These are phyloP conservation scores for Alternaria hordeiaustralica DNA, from an alignment of 2,329 filamentous ascomycete species.

Conservation along the genomic window DNA sequence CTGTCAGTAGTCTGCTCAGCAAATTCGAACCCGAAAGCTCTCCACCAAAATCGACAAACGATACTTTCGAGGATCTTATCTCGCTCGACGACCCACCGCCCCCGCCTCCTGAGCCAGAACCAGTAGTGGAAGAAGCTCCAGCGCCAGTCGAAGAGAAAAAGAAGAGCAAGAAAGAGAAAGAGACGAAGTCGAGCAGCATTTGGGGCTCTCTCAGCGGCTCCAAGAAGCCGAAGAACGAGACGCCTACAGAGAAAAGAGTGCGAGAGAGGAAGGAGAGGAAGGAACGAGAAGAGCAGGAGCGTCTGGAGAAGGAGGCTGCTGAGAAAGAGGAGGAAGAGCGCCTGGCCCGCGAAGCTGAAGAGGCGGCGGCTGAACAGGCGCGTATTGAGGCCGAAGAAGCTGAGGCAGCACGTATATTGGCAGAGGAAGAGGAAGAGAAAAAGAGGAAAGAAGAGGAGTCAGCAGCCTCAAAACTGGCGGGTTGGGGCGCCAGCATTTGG, in stretches of 20 bases:
- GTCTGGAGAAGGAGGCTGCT: conserved; percentile 48
- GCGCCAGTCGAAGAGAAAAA: conserved; percentile 30
- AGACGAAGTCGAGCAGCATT: conserved; percentile 29
- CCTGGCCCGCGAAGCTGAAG: conserved; percentile 33
- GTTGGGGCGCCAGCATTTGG: conserved; percentile 35
- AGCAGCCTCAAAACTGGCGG: conserved; percentile 38
- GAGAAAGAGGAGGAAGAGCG: conserved; percentile 48
- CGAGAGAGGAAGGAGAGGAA: conserved; percentile 38
- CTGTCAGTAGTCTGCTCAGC: conserved; percentile 35
- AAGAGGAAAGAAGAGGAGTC: conserved; percentile 30
- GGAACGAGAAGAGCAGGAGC: conserved; percentile 34
- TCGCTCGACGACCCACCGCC: conserved; percentile 38
- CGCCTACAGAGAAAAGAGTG: conserved; percentile 47
- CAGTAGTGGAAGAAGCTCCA: conserved; percentile 13
- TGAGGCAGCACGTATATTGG: conserved; percentile 17
- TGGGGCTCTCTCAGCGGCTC: conserved; percentile 30
- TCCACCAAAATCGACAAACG: conserved; percentile 40
- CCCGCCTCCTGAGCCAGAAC: conserved; percentile 17
- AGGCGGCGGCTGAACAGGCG: conserved; percentile 42
- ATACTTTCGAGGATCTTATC: conserved; percentile 43
- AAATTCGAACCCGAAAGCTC: conserved; percentile 39
- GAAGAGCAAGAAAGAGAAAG: conserved; percentile 37
- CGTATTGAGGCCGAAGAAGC: conserved; percentile 22
- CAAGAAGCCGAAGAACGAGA: conserved; percentile 35
- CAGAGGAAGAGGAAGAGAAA: conserved; percentile 30